Evolutionary conservation across 2,329 filamentous ascomycete species (phyloP).

Genomic region (Microdochium paspali): DNA sequence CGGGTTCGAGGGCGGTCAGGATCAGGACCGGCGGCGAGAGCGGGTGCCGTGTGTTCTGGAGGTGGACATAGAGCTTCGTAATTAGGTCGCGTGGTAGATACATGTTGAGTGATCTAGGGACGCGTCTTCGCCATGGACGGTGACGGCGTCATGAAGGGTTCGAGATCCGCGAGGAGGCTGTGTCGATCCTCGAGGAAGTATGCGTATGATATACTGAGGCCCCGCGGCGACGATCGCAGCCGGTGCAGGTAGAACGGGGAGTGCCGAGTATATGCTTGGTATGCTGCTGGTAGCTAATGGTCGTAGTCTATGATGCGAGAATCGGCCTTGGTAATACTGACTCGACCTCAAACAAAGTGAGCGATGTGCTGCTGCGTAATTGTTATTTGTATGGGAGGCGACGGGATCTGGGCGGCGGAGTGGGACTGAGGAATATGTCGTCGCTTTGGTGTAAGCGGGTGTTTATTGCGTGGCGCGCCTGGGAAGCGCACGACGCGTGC

Average conservation of each 20-base stretch:
- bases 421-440: neutral
- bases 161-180: neutral
- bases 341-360: neutral
- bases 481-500: neutral
- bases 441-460: neutral
- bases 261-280: neutral
- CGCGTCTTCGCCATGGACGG: slow-evolving; percentile 19
- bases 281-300: neutral
- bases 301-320: neutral
- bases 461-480: slow-evolving; percentile 1
- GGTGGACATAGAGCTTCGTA: slow-evolving; percentile 83
- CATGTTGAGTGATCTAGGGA: slow-evolving; percentile 43
- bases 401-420: neutral
- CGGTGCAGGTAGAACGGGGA: neutral
- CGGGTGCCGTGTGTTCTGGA: slow-evolving; percentile 79
- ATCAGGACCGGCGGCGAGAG: slow-evolving; percentile 84
- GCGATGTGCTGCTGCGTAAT: neutral
- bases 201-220: neutral
- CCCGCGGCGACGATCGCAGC: neutral
- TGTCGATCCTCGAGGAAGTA: neutral
- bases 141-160: slow-evolving; percentile 20
- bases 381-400: neutral
- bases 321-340: neutral
- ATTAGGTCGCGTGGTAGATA: slow-evolving; percentile 88
- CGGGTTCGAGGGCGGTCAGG: slow-evolving; percentile 87